Evolutionary conservation across 495 filamentous ascomycete genomes (phyloP), one percentile per base, ranked within the genome.

Genomic region (Daldinia grandis): DNA sequence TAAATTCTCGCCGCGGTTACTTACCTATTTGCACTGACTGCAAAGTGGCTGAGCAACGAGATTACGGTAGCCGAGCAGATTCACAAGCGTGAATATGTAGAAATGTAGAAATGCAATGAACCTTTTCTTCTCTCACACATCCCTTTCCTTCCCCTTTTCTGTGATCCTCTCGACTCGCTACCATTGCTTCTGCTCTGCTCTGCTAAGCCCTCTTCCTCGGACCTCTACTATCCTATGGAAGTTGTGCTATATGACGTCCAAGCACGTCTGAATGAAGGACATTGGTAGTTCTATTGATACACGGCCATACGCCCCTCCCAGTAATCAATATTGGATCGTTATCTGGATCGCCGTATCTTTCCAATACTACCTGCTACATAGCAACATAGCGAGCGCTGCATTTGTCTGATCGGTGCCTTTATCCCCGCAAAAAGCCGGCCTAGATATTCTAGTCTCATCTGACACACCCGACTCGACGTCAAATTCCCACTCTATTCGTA

Each of bases 341-440:
- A 58, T 62, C 65, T 62, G 70, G 70, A 57, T 64, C 70, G 70
- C 70, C 65, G 65, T 61, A 65, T 65, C 42, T 62, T 62, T 60
- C 61, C 62, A 73, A 73, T 73, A 62, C 65, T 68, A 69, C 70
- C 56, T 62, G 40, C 56, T 62, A 56, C 40, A 64, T 69, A 68
- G 49, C 53, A 58, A 40, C 42, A 21, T 47, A 47, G 42, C 17
- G 42, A 47, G 42, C 31, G 69, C 65, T 58, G 31, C 28, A 37
- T 54, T 47, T 40, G 33, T 30, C 65, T 35, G 57, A 35, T 58
- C 67, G 62, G 66, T 51, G 42, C 44, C 61, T 66, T 61, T 74
- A 74, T 74, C 71, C 66, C 71, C 71, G 71, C 66, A 74, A 67
- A 66, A 71, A 70, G 58, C 63, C 59, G 58, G 47, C 17, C 58